A percentile compares a stretch with the other conserved stretches of the same genome.
Evolutionary conservation across 768 basidiomycete genomes (phyloP).

Genomic region (Rhodocollybia butyracea): DNA sequence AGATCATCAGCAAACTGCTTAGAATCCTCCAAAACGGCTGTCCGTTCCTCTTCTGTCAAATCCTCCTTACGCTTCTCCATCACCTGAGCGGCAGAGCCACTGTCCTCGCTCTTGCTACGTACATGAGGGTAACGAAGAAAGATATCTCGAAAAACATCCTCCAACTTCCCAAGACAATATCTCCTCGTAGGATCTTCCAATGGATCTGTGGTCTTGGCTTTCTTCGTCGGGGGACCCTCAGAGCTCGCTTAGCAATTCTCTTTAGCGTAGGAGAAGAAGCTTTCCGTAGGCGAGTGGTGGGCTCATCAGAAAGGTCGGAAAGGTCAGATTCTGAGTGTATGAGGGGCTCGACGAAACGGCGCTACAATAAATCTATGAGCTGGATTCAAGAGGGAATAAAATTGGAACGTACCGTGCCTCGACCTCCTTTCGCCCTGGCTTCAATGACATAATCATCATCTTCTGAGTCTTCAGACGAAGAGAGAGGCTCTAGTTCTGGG

Average conservation of each 20-base stretch:
- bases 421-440: slow-evolving; percentile 1
- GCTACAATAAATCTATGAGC: slow-evolving; percentile 28
- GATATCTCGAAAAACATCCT: slow-evolving; percentile 67
- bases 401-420: slow-evolving; percentile 3
- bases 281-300: slow-evolving; percentile 27
- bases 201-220: slow-evolving; percentile 41
- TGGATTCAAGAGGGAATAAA: not conserved
- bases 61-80: slow-evolving; percentile 48
- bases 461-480: slow-evolving; percentile 8
- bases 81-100: slow-evolving; percentile 10
- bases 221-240: slow-evolving; percentile 38
- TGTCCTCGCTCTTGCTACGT: slow-evolving; percentile 22
- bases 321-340: slow-evolving; percentile 32
- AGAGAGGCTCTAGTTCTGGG: slow-evolving; percentile 9
- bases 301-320: slow-evolving; percentile 20
- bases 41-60: slow-evolving; percentile 58
- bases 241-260: slow-evolving; percentile 47
- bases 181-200: slow-evolving; percentile 73
- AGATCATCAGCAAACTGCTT: slow-evolving; percentile 66
- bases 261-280: slow-evolving; percentile 36
- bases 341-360: slow-evolving; percentile 37
- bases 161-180: slow-evolving; percentile 76
- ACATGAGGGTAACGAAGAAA: slow-evolving; percentile 69
- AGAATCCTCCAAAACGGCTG: slow-evolving; percentile 51
- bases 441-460: slow-evolving; percentile 8